Conservation (phyloP, 192 early-diverging fungal genomes). For the Phycomyces nitens region DNA sequence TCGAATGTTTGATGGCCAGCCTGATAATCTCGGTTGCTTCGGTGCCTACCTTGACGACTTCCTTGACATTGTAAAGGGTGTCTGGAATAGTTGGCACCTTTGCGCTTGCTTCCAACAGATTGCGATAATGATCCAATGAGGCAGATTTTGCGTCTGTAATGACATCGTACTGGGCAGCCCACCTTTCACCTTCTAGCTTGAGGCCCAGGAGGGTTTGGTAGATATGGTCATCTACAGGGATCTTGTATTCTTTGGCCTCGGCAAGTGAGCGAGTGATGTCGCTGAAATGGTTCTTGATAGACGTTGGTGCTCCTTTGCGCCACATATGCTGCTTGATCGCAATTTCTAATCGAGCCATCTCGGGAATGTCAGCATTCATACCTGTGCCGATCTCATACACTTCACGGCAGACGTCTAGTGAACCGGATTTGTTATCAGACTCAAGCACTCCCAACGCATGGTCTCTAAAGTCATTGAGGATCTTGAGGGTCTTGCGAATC, state of each 20-base stretch:
- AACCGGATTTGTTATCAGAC: neutral
- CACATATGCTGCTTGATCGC: constrained; percentile 2
- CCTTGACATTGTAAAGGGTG: neutral
- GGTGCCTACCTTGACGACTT: neutral
- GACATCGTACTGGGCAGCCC: neutral
- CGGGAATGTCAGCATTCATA: constrained; percentile 1
- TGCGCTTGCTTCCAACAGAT: neutral
- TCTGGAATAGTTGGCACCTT: neutral
- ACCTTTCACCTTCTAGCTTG: neutral
- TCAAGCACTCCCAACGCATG: neutral
- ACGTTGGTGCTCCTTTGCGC: neutral
- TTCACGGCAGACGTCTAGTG: neutral
- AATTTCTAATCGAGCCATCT: constrained; percentile 2
- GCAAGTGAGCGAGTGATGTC: neutral
- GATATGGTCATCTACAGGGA: neutral
- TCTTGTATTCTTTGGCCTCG: constrained; percentile 9
- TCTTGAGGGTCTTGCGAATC: neutral
- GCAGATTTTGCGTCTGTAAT: neutral
- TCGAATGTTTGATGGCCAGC: neutral
- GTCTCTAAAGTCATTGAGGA: neutral
- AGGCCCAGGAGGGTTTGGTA: neutral
- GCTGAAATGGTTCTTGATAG: neutral
- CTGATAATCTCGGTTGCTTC: neutral
- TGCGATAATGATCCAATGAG: neutral
- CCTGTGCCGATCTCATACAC: neutral